Evolutionary conservation across 768 basidiomycete species (phyloP), one percentile per base, ranked within the genome.

Genomic region (Auricularia auricula-judae): DNA sequence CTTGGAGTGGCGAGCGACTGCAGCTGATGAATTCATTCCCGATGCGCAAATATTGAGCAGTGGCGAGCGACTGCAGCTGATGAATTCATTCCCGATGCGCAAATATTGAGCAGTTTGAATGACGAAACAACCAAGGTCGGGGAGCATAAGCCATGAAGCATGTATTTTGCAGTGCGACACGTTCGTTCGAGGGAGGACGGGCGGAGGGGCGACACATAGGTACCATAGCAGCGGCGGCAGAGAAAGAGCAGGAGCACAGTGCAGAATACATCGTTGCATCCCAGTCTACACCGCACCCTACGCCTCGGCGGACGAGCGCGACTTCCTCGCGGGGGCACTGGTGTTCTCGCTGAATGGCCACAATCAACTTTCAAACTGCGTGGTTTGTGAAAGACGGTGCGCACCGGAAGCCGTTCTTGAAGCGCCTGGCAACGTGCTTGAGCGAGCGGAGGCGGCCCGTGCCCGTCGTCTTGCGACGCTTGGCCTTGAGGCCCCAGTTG

Each of bases 381-480:
- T 23, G 60, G 60, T 39, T 4, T 51, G 47, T 51, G 21, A 18
- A 0, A 18, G 43, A 29, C 29, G 47, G 0, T 11, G 23, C 82
- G 62, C 66, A 91, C 92, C 89, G 86, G 86, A 96, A 98, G 64
- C 96, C 93, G 74, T 97, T 98, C 88, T 98, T 98, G 89, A 98
- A 98, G 70, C 93, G 85, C 75, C 95, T 86, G 71, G 89, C 87
- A 53, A 98, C 96, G 63, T 82, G 77, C 83, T 94, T 97, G 78
- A 98, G 83, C 84, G 93, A 86, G 66, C 82, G 80, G 94, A 97
- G 97, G 73, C 95, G 84, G 69, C 96, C 96, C 69, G 96, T 95
- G 66, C 97, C 97, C 66, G 97, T 98, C 60, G 96, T 98, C 88
- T 96, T 97, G 86, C 96, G 89, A 79, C 97, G 89, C 87, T 98